Conservation (phyloP, 148 eudicot species). For the Heliamphora exappendiculata region DNA sequence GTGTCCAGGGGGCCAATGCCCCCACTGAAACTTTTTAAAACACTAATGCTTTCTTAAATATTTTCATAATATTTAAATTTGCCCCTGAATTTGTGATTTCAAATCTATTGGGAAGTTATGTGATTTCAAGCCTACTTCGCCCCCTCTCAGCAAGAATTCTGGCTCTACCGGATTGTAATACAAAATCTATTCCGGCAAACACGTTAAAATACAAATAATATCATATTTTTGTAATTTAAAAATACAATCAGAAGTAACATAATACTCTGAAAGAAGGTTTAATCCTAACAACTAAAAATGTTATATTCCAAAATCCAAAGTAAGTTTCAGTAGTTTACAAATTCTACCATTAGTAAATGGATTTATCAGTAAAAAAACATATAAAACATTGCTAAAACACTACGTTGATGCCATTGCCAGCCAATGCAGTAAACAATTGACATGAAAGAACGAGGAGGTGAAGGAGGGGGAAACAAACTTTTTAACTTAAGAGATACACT, state of each 20-base stretch:
- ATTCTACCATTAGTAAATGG: background rate
- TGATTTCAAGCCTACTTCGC: too few species aligned
- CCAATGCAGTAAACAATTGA: background rate
- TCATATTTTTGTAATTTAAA: background rate
- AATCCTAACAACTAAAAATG: background rate
- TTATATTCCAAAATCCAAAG: background rate
- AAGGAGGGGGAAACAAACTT: background rate
- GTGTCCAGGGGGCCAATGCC: too few species aligned
- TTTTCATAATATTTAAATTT: too few species aligned
- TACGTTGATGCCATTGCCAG: background rate
- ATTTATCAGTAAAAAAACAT: background rate
- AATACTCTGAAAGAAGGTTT: background rate
- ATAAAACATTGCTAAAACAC: background rate
- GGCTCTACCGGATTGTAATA: background rate
- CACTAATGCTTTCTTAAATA: too few species aligned
- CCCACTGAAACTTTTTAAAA: too few species aligned
- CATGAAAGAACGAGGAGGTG: background rate
- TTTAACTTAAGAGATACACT: background rate
- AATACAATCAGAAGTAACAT: background rate
- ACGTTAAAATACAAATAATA: background rate
- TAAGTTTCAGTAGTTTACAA: too few species aligned
- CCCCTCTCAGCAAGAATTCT: background rate
- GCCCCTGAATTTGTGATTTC: too few species aligned
- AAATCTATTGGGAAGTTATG: too few species aligned
- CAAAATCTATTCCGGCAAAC: background rate